These are phyloP conservation scores for Telfairia occidentalis DNA, from an alignment of 331 rosid species.

Conservation along the genomic window DNA sequence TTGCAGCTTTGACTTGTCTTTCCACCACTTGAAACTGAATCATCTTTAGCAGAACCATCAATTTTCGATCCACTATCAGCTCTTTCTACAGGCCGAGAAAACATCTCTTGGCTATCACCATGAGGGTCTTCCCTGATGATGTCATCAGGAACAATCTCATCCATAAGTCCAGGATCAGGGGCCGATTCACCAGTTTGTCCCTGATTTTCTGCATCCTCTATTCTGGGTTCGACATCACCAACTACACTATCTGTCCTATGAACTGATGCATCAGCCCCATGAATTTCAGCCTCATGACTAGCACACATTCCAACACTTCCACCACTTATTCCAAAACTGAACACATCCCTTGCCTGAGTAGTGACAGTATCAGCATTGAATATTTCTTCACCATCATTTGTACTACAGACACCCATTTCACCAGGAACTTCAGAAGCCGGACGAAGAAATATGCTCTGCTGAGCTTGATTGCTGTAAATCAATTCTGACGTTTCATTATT, in stretches of 20 bases:
- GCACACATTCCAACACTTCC: slow-evolving; percentile 99
- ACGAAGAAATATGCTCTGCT: slow-evolving; percentile 70
- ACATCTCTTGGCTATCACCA: slow-evolving; percentile 95
- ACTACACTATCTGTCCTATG: slow-evolving; percentile 92
- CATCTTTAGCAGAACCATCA: slow-evolving; percentile 87
- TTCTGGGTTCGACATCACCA: slow-evolving; percentile 85
- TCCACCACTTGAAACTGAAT: slow-evolving; percentile 93
- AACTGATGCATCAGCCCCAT: slow-evolving; percentile 80
- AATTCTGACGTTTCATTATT: slow-evolving; percentile 85
- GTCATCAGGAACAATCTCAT: slow-evolving; percentile 86
- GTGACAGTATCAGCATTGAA: slow-evolving; percentile 88
- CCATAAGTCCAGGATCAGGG: slow-evolving; percentile 88
- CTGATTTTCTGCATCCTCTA: slow-evolving; percentile 88
- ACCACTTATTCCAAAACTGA: slow-evolving; percentile 91
- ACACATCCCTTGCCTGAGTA: slow-evolving; percentile 82
- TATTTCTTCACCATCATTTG: slow-evolving; percentile 78
- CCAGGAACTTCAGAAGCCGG: slow-evolving; percentile 61
- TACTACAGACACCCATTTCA: slow-evolving; percentile 87
- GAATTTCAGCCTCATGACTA: slow-evolving; percentile 98
- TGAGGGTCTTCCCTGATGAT: slow-evolving; percentile 75
- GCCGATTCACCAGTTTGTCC: slow-evolving; percentile 96
- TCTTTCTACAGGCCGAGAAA: slow-evolving; percentile 76
- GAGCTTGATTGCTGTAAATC: slow-evolving; percentile 86
- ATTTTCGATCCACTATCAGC: slow-evolving; percentile 93
- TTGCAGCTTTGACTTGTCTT: slow-evolving; percentile 70